A percentile compares a stretch with the other conserved stretches of the same genome.
Conservation (phyloP, 345 rosid genomes). For the Lepidium africanum region DNA sequence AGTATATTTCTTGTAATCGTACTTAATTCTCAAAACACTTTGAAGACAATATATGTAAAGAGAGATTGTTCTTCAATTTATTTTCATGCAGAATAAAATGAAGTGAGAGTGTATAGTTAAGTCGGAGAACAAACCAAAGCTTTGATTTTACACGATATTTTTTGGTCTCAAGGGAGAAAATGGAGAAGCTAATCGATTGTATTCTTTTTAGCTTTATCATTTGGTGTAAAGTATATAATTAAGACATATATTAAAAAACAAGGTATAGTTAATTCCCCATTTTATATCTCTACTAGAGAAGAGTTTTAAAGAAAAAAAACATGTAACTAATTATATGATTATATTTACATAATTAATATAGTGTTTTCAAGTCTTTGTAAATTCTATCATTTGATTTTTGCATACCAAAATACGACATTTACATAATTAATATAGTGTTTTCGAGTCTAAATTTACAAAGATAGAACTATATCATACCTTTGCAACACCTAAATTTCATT, state of each 20-base stretch:
- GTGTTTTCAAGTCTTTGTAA: too few species aligned
- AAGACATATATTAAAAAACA: neutral
- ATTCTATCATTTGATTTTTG: too few species aligned
- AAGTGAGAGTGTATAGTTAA: neutral
- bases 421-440: too few species aligned
- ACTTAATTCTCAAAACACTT: neutral
- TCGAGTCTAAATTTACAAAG: too few species aligned
- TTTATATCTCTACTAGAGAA: too few species aligned
- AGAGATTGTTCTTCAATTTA: neutral
- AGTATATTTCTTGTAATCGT: neutral
- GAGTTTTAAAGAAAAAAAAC: too few species aligned
- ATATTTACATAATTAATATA: too few species aligned
- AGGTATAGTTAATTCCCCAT: neutral
- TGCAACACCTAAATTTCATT: too few species aligned
- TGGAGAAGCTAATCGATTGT: neutral
- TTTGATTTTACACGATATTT: neutral
- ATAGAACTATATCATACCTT: too few species aligned
- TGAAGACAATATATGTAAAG: neutral
- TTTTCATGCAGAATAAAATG: neutral
- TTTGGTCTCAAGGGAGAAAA: neutral
- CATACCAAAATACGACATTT: too few species aligned
- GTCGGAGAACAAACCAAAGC: neutral
- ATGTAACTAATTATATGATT: too few species aligned
- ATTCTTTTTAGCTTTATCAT: neutral
- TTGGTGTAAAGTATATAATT: neutral